Conservation (phyloP, 106 monocot genomes). For the Dendrobium nobile region DNA sequence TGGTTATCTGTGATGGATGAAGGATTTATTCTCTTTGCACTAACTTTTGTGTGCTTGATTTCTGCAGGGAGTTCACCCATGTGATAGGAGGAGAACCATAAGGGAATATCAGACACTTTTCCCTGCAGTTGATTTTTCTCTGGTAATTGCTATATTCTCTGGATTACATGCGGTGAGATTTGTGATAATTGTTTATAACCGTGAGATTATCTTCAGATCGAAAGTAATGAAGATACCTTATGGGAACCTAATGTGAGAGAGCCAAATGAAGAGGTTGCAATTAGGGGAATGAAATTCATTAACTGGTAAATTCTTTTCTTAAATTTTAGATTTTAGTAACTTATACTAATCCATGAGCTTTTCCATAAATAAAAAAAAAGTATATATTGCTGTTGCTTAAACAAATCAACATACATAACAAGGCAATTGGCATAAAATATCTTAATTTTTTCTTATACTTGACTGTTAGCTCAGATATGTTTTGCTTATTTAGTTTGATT, state of each 20-base stretch:
- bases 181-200: not conserved
- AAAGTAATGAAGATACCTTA: constrained; percentile 79
- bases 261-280: constrained; percentile 54
- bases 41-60: not conserved
- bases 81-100: constrained; percentile 87
- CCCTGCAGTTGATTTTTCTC: constrained; percentile 94
- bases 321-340: not conserved
- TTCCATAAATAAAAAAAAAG: not conserved
- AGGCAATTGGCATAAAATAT: not conserved
- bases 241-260: constrained; percentile 75
- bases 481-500: not conserved
- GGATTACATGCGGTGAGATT: not conserved
- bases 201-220: constrained; percentile 44
- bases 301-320: constrained; percentile 49
- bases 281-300: constrained; percentile 74
- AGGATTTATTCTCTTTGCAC: not conserved
- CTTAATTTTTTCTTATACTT: not conserved
- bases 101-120: constrained; percentile 64
- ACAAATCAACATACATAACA: not conserved
- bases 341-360: not conserved
- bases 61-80: constrained; percentile 71
- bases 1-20: not conserved
- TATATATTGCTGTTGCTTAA: too few species aligned
- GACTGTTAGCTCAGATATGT: not conserved
- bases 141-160: constrained; percentile 33